A percentile compares a stretch with the other conserved stretches of the same genome.
phyloP scores from a whole-genome alignment of 2,329 filamentous ascomycete genomes.

The Curvularia sp. region DNA sequence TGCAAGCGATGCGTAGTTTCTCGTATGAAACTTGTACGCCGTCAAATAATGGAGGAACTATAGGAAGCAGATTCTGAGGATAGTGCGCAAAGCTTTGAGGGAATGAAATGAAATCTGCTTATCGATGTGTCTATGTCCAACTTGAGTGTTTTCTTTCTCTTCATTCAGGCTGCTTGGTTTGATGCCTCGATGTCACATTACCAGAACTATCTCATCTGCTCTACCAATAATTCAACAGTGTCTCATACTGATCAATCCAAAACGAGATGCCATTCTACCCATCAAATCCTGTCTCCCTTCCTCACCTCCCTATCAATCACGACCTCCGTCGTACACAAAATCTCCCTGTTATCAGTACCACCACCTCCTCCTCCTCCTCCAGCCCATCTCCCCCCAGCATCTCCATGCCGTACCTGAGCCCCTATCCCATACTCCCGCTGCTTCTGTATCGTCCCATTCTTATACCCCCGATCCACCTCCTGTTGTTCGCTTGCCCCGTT shows the following conservation, averaged over 20 bases:
- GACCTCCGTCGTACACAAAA: constrained; percentile 3
- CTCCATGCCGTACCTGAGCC: not conserved
- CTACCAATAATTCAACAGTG: not conserved
- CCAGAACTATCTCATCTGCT: not conserved
- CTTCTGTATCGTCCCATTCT: not conserved
- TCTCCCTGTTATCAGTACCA: not conserved
- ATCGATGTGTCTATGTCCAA: not conserved
- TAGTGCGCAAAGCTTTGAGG: not conserved
- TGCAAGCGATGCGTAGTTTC: not conserved
- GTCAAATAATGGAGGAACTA: not conserved
- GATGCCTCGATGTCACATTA: not conserved
- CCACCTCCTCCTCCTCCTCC: not conserved
- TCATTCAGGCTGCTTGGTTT: not conserved
- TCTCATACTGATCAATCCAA: not conserved
- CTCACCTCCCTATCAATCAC: not conserved
- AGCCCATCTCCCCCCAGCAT: not conserved
- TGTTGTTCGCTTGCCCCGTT: too few relatives aligned
- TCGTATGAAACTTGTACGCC: not conserved
- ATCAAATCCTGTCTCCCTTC: not conserved
- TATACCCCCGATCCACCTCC: too few relatives aligned
- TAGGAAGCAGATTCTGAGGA: not conserved
- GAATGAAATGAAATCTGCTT: not conserved
- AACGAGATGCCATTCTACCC: not conserved
- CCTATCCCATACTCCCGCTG: not conserved
- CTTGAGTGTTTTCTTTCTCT: not conserved